A percentile compares a stretch with the other conserved stretches of the same genome.
phyloP scores from a whole-genome alignment of 2,329 filamentous ascomycete species.

The Sclerotinia glacialis region DNA sequence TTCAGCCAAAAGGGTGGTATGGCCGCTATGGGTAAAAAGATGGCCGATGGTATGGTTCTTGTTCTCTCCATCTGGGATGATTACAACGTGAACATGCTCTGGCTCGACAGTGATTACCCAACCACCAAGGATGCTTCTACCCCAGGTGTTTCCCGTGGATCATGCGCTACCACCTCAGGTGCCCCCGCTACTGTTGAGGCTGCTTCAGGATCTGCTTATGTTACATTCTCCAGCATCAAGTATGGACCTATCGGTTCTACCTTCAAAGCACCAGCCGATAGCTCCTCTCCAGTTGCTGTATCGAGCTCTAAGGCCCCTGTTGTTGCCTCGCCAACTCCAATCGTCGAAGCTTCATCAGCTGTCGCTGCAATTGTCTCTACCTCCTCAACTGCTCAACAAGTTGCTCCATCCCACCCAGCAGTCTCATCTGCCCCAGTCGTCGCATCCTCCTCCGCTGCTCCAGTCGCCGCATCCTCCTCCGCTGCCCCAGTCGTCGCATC shows the following conservation, averaged over 20 bases:
- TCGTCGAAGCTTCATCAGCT: not conserved
- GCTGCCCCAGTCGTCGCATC: not conserved
- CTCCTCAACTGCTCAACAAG: no score
- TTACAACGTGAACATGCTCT: conserved; percentile 65
- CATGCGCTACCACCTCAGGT: conserved; percentile 53
- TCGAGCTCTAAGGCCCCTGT: no score
- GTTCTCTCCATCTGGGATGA: conserved; percentile 57
- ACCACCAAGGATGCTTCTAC: not conserved
- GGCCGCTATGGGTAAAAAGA: conserved; percentile 51
- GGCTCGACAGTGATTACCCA: conserved; percentile 51
- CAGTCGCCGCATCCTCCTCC: no score
- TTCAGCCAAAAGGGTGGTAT: conserved; percentile 57
- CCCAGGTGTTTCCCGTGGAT: conserved; percentile 43
- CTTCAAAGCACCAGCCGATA: not conserved
- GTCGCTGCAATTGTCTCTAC: not conserved
- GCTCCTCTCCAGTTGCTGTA: not conserved
- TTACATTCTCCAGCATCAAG: conserved; percentile 56
- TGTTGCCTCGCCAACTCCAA: no score
- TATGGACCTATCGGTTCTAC: conserved; percentile 61
- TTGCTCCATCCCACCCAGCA: not conserved
- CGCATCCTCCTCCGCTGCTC: not conserved
- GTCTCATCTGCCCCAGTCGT: not conserved
- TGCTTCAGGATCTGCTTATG: conserved; percentile 48
- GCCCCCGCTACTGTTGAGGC: conserved; percentile 49
- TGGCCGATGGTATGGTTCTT: conserved; percentile 57